Evolutionary conservation across 2,329 filamentous ascomycete species (phyloP).

Genomic region (Amesomyces nigricolor): DNA sequence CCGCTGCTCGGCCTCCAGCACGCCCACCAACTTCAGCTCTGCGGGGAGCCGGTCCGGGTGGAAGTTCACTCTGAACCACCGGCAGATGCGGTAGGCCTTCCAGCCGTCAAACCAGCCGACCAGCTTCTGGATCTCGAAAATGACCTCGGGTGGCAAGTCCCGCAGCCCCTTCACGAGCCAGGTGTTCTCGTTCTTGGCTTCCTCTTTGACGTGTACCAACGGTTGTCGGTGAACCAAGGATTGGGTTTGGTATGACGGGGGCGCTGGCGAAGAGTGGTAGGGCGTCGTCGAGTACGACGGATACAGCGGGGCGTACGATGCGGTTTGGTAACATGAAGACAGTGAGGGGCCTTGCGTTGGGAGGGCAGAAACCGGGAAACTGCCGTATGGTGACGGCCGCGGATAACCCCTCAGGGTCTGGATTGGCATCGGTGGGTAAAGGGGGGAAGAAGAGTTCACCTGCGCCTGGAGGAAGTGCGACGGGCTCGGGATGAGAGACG

Average conservation of each 20-base stretch:
- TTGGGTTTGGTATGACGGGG: constrained; percentile 9
- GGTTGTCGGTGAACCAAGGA: background rate
- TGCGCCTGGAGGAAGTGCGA: constrained; percentile 19
- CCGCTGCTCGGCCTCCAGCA: constrained; percentile 20
- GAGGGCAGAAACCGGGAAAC: constrained; percentile 11
- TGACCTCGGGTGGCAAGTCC: constrained; percentile 5
- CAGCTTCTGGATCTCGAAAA: constrained; percentile 7
- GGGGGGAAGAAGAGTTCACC: constrained; percentile 4
- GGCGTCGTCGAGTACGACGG: constrained; percentile 3
- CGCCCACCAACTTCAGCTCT: constrained; percentile 13
- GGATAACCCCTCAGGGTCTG: constrained; percentile 9
- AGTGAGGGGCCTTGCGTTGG: constrained; percentile 12
- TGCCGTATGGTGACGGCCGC: constrained; percentile 10
- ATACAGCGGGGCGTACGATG: constrained; percentile 8
- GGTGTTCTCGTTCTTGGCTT: background rate
- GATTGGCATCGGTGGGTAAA: constrained; percentile 11
- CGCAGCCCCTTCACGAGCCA: constrained; percentile 1
- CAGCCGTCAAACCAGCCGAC: constrained; percentile 19
- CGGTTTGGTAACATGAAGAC: constrained; percentile 8
- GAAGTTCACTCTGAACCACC: constrained; percentile 18
- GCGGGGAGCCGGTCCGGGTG: constrained; percentile 12
- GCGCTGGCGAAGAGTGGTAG: constrained; percentile 12
- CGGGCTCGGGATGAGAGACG: constrained; percentile 13
- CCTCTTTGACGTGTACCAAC: background rate
- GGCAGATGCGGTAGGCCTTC: constrained; percentile 5